A percentile compares a stretch with the other conserved stretches of the same genome.
These are phyloP conservation scores for Beauveria asiatica DNA, from an alignment of 2,329 filamentous ascomycete genomes.

Conservation along the genomic window DNA sequence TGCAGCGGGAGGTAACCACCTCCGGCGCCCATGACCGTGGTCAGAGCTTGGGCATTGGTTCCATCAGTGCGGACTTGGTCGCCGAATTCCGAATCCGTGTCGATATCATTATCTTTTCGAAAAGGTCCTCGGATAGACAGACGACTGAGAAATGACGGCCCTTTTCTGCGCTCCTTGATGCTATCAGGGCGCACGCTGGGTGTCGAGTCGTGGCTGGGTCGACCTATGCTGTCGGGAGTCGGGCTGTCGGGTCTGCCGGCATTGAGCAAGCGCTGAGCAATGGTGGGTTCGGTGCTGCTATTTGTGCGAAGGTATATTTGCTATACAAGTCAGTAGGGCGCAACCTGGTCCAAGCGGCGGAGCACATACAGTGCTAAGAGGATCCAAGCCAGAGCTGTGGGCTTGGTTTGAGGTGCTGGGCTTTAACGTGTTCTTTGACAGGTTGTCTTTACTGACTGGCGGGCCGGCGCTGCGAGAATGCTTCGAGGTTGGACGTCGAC, in stretches of 20 bases:
- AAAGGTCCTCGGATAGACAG: conserved; percentile 63
- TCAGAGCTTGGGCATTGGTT: conserved; percentile 75
- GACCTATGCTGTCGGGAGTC: conserved; percentile 30
- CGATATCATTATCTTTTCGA: conserved; percentile 57
- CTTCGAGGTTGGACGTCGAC: conserved; percentile 5
- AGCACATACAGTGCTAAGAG: conserved; percentile 26
- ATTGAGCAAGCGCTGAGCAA: conserved; percentile 46
- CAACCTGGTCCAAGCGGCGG: neutral
- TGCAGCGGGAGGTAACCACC: conserved; percentile 74
- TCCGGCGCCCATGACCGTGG: conserved; percentile 59
- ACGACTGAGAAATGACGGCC: conserved; percentile 81
- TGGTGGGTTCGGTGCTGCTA: conserved; percentile 33
- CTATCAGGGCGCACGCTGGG: conserved; percentile 2
- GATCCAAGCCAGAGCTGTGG: conserved; percentile 25
- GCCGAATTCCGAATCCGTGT: conserved; percentile 39
- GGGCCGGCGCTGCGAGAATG: conserved; percentile 5
- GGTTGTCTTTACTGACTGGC: conserved; percentile 19
- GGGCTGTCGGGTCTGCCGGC: conserved; percentile 45
- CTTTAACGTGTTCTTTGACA: conserved; percentile 22
- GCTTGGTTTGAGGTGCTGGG: conserved; percentile 18
- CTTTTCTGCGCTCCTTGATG: conserved; percentile 52
- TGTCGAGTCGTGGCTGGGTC: conserved; percentile 36
- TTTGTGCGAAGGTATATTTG: conserved; percentile 33
- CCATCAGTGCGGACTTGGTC: conserved; percentile 49
- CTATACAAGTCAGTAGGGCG: conserved; percentile 14